These are phyloP conservation scores for Hymenochaete sp. DNA, from an alignment of 1,284 basidiomycete genomes.

Conservation along the genomic window DNA sequence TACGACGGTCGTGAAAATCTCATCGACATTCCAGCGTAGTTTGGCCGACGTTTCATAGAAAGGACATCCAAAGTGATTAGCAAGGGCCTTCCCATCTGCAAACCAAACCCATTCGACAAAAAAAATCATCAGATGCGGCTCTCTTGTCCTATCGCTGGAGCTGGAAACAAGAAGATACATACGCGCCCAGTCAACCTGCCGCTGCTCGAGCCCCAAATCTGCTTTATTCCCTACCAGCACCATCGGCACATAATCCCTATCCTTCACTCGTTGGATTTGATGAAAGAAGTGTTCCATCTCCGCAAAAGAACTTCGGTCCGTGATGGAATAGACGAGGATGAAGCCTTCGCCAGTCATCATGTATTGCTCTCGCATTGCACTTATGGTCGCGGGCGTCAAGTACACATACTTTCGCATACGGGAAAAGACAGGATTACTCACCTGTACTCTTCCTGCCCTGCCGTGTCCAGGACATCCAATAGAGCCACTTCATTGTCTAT, in stretches of 20 bases:
- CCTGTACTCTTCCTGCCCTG: slow-evolving; percentile 99
- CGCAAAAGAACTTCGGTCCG: slow-evolving; percentile 95
- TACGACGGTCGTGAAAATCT: slow-evolving; percentile 93
- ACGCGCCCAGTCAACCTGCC: slow-evolving; percentile 87
- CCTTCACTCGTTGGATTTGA: slow-evolving; percentile 94
- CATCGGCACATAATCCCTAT: slow-evolving; percentile 95
- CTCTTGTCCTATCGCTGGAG: no score
- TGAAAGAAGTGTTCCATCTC: slow-evolving; percentile 97
- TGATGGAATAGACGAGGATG: slow-evolving; percentile 97
- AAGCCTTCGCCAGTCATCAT: slow-evolving; percentile 98
- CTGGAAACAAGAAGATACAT: slow-evolving; percentile 8
- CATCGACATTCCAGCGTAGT: slow-evolving; percentile 96
- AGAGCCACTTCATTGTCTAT: slow-evolving; percentile 98
- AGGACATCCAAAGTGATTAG: slow-evolving; percentile 92
- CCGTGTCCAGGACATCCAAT: slow-evolving; percentile 96
- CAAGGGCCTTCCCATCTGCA: slow-evolving; percentile 92
- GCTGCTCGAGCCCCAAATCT: slow-evolving; percentile 94
- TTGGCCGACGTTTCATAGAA: slow-evolving; percentile 99
- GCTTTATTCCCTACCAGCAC: slow-evolving; percentile 99
- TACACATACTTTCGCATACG: neutral
- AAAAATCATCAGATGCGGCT: no score
- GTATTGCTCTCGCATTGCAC: slow-evolving; percentile 96
- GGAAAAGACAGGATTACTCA: slow-evolving; percentile 33
- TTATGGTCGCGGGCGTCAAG: slow-evolving; percentile 27
- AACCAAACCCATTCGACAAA: no score